Conservation (phyloP, 2,329 filamentous ascomycete species). For the Colletotrichum sansevieriae region DNA sequence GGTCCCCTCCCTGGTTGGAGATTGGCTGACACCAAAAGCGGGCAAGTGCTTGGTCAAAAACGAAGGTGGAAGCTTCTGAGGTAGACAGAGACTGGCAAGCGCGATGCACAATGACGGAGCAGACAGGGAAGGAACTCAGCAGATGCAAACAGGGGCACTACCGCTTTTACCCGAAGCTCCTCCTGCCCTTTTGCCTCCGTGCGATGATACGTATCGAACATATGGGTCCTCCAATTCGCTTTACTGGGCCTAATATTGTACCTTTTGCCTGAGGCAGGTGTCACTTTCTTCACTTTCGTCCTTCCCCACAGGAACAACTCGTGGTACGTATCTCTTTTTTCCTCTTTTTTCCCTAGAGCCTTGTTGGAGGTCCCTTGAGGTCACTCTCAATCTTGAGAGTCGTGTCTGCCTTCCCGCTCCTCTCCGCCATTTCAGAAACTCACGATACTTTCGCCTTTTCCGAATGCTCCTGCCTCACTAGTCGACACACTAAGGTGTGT, state of each 20-base stretch:
- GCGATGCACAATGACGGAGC: slow-evolving; percentile 4
- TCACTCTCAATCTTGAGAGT: too few species aligned
- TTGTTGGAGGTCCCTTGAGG: neutral
- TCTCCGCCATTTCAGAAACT: slow-evolving; percentile 6
- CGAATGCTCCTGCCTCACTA: slow-evolving; percentile 4
- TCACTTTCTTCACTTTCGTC: slow-evolving; percentile 18
- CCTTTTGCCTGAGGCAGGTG: neutral
- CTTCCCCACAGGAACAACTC: slow-evolving; percentile 9
- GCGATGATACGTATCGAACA: neutral
- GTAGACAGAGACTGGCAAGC: neutral
- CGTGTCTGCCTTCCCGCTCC: neutral
- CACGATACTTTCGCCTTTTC: slow-evolving; percentile 12
- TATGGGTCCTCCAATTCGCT: slow-evolving; percentile 27
- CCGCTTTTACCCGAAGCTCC: slow-evolving; percentile 12
- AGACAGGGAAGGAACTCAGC: slow-evolving; percentile 7
- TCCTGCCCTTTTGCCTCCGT: neutral
- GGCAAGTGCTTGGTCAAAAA: slow-evolving; percentile 25
- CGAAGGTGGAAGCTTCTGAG: slow-evolving; percentile 2
- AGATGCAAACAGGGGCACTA: slow-evolving; percentile 25
- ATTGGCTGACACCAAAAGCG: slow-evolving; percentile 6
- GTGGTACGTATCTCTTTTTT: slow-evolving; percentile 11
- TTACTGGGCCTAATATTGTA: slow-evolving; percentile 13
- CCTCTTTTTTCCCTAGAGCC: too few species aligned
- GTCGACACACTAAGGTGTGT: slow-evolving; percentile 1
- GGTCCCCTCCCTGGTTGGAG: neutral